Evolutionary conservation across 148 eudicot genomes (phyloP).

Genomic region (Chenopodium quinoa): DNA sequence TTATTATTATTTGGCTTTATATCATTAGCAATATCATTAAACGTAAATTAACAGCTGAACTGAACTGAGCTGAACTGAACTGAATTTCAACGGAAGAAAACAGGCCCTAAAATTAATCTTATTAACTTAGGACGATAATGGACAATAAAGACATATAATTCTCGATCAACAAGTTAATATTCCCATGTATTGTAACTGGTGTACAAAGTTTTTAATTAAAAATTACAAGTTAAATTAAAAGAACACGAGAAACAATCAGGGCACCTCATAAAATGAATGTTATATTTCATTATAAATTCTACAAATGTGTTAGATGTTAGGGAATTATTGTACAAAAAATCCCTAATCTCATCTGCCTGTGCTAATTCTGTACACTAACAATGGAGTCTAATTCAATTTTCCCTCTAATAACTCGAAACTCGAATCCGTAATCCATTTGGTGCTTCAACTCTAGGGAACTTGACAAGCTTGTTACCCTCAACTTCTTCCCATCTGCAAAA

Average conservation of each 20-base stretch:
- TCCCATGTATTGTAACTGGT: neutral
- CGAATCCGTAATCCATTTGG: slow-evolving; percentile 81
- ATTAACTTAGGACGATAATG: too few relatives aligned
- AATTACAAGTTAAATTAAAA: neutral
- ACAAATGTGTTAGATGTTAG: slow-evolving; percentile 34
- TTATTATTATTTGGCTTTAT: too few relatives aligned
- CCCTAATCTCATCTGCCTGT: slow-evolving; percentile 23
- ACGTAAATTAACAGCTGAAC: too few relatives aligned
- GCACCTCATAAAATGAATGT: slow-evolving; percentile 5
- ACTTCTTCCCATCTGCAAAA: slow-evolving; percentile 80
- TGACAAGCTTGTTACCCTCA: slow-evolving; percentile 78
- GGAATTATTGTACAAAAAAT: slow-evolving; percentile 34
- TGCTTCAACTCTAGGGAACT: slow-evolving; percentile 94
- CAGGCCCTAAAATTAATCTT: too few relatives aligned
- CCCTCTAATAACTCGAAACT: slow-evolving; percentile 46
- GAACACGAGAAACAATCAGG: neutral
- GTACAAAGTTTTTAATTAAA: neutral
- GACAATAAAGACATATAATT: too few relatives aligned
- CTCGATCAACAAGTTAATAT: too few relatives aligned
- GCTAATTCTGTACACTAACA: slow-evolving; percentile 27
- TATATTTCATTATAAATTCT: slow-evolving; percentile 18
- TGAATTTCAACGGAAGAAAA: too few relatives aligned
- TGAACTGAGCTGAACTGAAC: too few relatives aligned
- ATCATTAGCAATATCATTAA: too few relatives aligned
- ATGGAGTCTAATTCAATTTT: neutral